These are phyloP conservation scores for Colletotrichum abscissum DNA, from an alignment of 2,329 filamentous ascomycete species.

Conservation along the genomic window DNA sequence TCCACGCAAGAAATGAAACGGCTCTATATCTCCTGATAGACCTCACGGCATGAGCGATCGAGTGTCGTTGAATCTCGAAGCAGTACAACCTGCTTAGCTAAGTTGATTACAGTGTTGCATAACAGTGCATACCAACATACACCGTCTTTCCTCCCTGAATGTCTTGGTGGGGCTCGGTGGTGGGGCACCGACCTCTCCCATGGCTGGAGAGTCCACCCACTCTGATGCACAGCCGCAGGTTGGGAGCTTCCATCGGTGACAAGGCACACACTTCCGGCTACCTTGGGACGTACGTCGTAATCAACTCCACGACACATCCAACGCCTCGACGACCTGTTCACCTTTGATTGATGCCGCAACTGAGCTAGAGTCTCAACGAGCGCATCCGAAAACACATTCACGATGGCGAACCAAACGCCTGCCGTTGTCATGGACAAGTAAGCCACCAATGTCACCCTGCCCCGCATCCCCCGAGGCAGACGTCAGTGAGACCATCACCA, in stretches of 20 bases:
- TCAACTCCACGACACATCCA: constrained; percentile 33
- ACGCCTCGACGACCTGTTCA: constrained; percentile 12
- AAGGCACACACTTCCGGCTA: constrained; percentile 36
- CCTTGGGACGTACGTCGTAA: constrained; percentile 37
- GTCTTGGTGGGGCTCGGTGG: constrained; percentile 28
- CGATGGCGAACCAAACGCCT: constrained; percentile 97
- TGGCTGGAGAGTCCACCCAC: constrained; percentile 34
- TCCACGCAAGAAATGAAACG: background rate
- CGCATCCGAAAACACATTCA: constrained; percentile 15
- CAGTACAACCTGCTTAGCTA: constrained; percentile 15
- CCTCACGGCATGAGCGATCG: background rate
- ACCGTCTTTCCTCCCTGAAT: constrained; percentile 13
- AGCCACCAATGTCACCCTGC: constrained; percentile 55
- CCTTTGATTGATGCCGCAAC: constrained; percentile 26
- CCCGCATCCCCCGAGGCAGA: constrained; percentile 43
- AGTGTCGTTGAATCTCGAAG: background rate
- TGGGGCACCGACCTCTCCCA: constrained; percentile 35
- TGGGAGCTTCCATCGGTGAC: constrained; percentile 36
- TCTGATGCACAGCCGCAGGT: constrained; percentile 37
- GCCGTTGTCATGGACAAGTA: constrained; percentile 99
- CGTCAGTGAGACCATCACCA: constrained; percentile 34
- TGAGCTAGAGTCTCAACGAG: constrained; percentile 27
- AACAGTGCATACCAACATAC: background rate
- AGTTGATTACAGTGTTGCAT: background rate
- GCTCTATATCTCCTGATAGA: background rate